A percentile compares a stretch with the other conserved stretches of the same genome.
Conservation (phyloP, 441 rosid genomes). For the Euphorbia corollata region DNA sequence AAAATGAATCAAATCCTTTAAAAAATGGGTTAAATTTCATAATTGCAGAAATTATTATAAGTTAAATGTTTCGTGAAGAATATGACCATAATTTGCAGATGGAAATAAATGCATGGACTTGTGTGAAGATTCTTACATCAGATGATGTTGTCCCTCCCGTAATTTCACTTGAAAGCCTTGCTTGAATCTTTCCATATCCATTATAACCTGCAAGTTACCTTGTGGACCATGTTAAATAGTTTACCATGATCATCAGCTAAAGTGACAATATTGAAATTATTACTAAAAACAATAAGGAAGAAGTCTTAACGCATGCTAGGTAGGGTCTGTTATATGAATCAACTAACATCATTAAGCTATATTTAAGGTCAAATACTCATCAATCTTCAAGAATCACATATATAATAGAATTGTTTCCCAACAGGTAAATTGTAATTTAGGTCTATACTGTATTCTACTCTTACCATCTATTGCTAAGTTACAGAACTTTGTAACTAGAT, state of each 20-base stretch:
- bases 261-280: too few species aligned
- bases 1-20: too few species aligned
- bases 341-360: neutral
- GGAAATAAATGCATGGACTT: neutral
- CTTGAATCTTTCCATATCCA: constrained; percentile 79
- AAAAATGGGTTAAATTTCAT: too few species aligned
- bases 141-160: constrained; percentile 38
- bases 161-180: constrained; percentile 51
- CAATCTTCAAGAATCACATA: neutral
- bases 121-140: constrained; percentile 35
- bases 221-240: constrained; percentile 3
- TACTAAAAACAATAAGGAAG: neutral
- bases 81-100: too few species aligned
- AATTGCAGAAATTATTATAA: too few species aligned
- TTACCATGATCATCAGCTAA: neutral
- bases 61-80: too few species aligned
- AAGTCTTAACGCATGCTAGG: neutral
- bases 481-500: neutral
- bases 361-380: neutral
- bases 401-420: neutral
- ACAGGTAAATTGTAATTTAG: too few species aligned
- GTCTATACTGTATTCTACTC: neutral
- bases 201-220: constrained; percentile 46
- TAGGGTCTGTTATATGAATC: neutral
- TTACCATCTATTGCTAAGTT: neutral